These are phyloP conservation scores for Rhynchosporium agropyri DNA, from an alignment of 2,329 filamentous ascomycete species.

Conservation along the genomic window DNA sequence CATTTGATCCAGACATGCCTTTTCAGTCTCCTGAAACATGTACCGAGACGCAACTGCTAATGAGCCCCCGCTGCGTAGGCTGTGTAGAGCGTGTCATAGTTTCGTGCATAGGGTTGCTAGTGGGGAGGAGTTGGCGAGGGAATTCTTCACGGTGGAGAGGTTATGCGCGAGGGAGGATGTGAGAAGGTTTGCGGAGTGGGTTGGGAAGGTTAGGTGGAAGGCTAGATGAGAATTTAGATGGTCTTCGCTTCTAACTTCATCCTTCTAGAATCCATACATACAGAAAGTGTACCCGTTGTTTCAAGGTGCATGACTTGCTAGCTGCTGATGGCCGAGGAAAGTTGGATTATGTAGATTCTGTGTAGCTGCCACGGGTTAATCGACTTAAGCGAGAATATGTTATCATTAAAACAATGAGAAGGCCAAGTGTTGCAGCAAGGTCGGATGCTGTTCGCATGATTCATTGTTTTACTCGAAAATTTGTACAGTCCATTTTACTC, in stretches of 20 bases:
- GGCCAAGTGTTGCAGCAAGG: not conserved
- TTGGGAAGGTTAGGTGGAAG: slow-evolving; percentile 75
- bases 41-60: no score
- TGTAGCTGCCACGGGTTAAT: no score
- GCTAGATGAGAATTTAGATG: slow-evolving; percentile 34
- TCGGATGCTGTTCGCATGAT: slow-evolving; percentile 13
- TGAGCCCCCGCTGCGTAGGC: no score
- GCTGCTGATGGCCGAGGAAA: not conserved
- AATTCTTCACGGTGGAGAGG: slow-evolving; percentile 73
- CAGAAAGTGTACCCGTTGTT: no score
- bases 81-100: slow-evolving; percentile 81
- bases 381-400: not conserved
- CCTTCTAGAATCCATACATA: no score
- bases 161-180: slow-evolving; percentile 73
- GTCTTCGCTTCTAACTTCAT: no score
- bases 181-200: slow-evolving; percentile 71
- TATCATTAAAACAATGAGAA: not conserved
- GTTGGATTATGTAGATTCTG: no score
- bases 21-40: no score
- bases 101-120: slow-evolving; percentile 76
- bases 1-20: no score
- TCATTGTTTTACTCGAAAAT: slow-evolving; percentile 5
- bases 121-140: slow-evolving; percentile 76
- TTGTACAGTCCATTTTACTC: slow-evolving; percentile 22
- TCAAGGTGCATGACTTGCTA: no score